A percentile compares a stretch with the other conserved stretches of the same genome.
Evolutionary conservation across 352 stramenopile species (phyloP).

Genomic region (Globisporangium paroecandrum): DNA sequence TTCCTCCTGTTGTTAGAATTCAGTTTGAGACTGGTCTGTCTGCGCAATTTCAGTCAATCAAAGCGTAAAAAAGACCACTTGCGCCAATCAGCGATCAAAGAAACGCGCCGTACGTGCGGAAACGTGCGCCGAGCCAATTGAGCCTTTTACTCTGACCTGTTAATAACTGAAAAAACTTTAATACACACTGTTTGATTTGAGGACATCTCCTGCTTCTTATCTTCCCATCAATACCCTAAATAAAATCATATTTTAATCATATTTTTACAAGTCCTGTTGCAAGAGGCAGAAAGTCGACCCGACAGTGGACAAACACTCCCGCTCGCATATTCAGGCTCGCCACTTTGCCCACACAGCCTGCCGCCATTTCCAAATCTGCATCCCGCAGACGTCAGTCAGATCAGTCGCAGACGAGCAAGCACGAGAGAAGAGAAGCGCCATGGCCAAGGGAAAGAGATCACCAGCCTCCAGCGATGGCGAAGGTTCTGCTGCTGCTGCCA

Average conservation of each 20-base stretch:
- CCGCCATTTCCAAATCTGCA: conserved; percentile 10
- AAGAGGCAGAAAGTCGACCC: background rate
- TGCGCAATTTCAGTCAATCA: background rate
- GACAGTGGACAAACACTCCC: background rate
- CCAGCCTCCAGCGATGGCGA: conserved; percentile 2
- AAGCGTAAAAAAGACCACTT: background rate
- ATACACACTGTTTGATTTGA: too few species aligned
- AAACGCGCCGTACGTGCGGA: conserved; percentile 12
- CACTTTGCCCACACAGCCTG: background rate
- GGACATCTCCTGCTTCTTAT: too few species aligned
- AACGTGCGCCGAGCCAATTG: background rate
- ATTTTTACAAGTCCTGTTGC: too few species aligned
- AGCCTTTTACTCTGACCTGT: background rate
- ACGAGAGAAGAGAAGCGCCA: background rate
- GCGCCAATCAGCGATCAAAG: conserved; percentile 12
- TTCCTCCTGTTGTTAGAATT: background rate
- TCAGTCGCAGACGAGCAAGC: background rate
- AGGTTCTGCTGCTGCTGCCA: background rate
- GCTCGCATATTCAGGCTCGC: background rate
- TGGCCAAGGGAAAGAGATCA: conserved; percentile 15
- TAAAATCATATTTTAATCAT: too few species aligned
- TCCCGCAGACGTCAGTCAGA: background rate
- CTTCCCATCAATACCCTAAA: too few species aligned
- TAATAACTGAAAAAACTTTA: background rate
- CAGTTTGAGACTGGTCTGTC: background rate